phyloP scores from a whole-genome alignment of 768 basidiomycete species.

The Paxillus ammoniavirescens region DNA sequence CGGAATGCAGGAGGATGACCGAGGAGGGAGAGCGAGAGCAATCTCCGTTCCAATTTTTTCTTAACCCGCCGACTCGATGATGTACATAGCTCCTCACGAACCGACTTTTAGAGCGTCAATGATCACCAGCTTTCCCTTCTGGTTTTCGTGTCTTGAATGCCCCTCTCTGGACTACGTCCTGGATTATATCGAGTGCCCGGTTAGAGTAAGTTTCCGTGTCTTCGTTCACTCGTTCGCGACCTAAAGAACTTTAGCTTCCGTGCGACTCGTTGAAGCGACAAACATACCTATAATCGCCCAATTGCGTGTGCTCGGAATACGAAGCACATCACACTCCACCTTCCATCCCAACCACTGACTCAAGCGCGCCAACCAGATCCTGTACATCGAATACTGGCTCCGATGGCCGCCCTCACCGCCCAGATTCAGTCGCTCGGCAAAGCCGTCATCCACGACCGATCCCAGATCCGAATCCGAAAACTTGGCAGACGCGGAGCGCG shows the following conservation, averaged over 20 bases:
- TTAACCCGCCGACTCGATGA: constrained; percentile 4
- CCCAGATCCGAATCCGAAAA: constrained; percentile 19
- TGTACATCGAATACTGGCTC: constrained; percentile 78
- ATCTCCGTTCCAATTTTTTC: constrained; percentile 20
- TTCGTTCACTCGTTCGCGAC: constrained; percentile 25
- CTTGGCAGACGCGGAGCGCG: constrained; percentile 42
- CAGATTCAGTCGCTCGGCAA: constrained; percentile 50
- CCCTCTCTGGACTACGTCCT: constrained; percentile 57
- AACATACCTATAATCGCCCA: constrained; percentile 86
- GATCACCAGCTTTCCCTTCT: constrained; percentile 57
- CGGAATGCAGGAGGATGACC: constrained; percentile 52
- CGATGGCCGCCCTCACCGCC: constrained; percentile 59
- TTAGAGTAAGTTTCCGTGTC: constrained; percentile 10
- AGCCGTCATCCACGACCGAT: constrained; percentile 25
- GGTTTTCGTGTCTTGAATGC: constrained; percentile 70
- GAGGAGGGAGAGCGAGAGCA: constrained; percentile 31
- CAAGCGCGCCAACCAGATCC: constrained; percentile 81
- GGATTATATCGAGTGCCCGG: constrained; percentile 54
- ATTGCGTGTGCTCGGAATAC: constrained; percentile 92
- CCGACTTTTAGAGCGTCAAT: constrained; percentile 7
- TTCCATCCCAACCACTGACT: constrained; percentile 80
- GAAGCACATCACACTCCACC: constrained; percentile 79
- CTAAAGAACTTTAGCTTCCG: constrained; percentile 8
- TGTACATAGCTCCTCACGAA: not conserved
- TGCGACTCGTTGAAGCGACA: not conserved